Evolutionary conservation across 1,284 basidiomycete genomes (phyloP).

Genomic region (Leccinum pallidistipes): DNA sequence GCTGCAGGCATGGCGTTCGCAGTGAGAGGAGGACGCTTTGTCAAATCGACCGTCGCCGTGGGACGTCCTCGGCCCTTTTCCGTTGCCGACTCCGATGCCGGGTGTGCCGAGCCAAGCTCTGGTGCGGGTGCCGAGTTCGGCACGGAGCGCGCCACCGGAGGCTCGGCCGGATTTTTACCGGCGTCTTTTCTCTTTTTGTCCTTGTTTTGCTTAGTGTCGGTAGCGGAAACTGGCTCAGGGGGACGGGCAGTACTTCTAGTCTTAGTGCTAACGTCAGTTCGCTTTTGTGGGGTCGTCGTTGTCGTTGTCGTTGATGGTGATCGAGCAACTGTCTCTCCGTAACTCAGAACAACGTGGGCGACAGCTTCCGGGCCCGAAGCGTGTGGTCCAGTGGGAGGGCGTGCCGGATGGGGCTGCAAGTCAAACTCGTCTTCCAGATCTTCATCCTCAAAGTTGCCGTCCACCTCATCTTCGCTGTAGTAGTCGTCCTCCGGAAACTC

Average conservation of each 20-base stretch:
- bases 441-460: conserved; percentile 45
- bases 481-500: conserved; percentile 47
- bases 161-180: conserved; percentile 21
- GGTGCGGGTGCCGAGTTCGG: conserved; percentile 31
- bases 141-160: conserved; percentile 28
- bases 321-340: conserved; percentile 36
- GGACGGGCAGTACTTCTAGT: conserved; percentile 25
- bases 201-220: conserved; percentile 37
- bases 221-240: conserved; percentile 12
- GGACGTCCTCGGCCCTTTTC: conserved; percentile 39
- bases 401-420: conserved; percentile 25
- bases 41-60: conserved; percentile 40
- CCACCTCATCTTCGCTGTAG: conserved; percentile 47
- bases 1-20: conserved; percentile 44
- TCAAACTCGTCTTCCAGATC: conserved; percentile 39
- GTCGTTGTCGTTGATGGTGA: conserved; percentile 3
- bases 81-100: conserved; percentile 36
- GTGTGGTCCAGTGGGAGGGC: conserved; percentile 18
- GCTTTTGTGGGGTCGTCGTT: conserved; percentile 6
- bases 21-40: conserved; percentile 40
- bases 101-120: conserved; percentile 24
- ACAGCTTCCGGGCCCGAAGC: conserved; percentile 27
- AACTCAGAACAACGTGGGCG: conserved; percentile 43
- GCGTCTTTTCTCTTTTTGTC: conserved; percentile 36
- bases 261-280: conserved; percentile 28